These are phyloP conservation scores for Westerdykella sp. DNA, from an alignment of 2,329 filamentous ascomycete species.

Conservation along the genomic window DNA sequence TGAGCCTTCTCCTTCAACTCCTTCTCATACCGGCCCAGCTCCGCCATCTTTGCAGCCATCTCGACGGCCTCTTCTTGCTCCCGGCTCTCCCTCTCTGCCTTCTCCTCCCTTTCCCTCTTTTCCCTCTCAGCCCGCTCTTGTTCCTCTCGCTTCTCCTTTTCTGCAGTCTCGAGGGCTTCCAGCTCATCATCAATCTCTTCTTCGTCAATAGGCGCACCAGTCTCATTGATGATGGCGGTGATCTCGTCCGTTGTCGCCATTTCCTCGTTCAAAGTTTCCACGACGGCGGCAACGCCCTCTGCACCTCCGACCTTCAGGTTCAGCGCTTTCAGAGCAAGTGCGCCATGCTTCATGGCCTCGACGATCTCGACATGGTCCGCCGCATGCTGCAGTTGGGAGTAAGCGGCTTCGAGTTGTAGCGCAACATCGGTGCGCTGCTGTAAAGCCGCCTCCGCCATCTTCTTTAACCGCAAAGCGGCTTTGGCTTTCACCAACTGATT, in stretches of 20 bases:
- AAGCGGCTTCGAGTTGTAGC: constrained; percentile 74
- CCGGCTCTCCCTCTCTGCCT: constrained; percentile 34
- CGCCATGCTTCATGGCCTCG: constrained; percentile 72
- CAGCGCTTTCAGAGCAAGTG: constrained; percentile 63
- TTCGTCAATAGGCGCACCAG: constrained; percentile 57
- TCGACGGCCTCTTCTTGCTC: constrained; percentile 53
- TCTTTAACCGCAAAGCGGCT: constrained; percentile 74
- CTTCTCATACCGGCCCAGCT: constrained; percentile 20
- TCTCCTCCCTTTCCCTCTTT: constrained; percentile 30
- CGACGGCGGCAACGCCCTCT: constrained; percentile 67
- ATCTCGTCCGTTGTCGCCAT: constrained; percentile 73
- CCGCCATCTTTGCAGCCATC: constrained; percentile 42
- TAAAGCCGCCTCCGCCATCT: constrained; percentile 69
- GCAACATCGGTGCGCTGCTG: constrained; percentile 66
- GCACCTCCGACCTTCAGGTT: constrained; percentile 72
- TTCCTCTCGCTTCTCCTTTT: constrained; percentile 74
- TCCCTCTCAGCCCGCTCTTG: constrained; percentile 49
- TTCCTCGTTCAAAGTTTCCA: constrained; percentile 70
- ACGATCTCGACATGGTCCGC: constrained; percentile 79
- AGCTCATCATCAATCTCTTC: constrained; percentile 83
- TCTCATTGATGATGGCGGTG: constrained; percentile 65
- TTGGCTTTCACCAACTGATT: constrained; percentile 73
- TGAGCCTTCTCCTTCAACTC: constrained; percentile 47
- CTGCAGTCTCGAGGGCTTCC: constrained; percentile 61
- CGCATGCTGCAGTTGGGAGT: constrained; percentile 77